These are phyloP conservation scores for Perkinsus chesapeaki DNA, from an alignment of 169 alveolate species.

Conservation along the genomic window DNA sequence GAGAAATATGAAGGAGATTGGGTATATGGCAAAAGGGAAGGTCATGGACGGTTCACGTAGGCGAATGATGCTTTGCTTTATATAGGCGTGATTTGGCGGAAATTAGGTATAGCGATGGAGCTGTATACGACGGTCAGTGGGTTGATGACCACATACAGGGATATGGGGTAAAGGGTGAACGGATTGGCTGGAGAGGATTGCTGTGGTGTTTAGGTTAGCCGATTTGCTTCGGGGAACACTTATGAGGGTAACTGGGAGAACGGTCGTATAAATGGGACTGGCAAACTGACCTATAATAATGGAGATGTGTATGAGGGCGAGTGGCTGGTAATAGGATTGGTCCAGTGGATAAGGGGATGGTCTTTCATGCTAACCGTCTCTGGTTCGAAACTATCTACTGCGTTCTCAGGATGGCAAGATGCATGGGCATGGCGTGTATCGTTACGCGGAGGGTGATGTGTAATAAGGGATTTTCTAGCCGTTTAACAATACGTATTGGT, in stretches of 20 bases:
- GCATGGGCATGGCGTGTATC: conserved; percentile 86
- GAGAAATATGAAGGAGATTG: conserved; percentile 92
- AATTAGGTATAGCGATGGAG: conserved; percentile 78
- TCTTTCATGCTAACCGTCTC: not conserved
- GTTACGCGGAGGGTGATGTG: conserved; percentile 85
- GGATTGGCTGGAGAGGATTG: not conserved
- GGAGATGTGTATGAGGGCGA: conserved; percentile 92
- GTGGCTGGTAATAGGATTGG: conserved; percentile 53
- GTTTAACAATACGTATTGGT: too few species aligned
- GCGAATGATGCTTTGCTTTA: not conserved
- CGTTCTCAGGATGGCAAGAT: conserved; percentile 69
- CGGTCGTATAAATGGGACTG: conserved; percentile 83
- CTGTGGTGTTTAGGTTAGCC: not conserved
- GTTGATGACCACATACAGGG: conserved; percentile 85
- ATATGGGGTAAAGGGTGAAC: conserved; percentile 52
- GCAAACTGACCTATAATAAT: conserved; percentile 75
- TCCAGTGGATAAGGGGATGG: not conserved
- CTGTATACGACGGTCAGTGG: conserved; percentile 91
- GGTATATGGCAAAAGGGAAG: conserved; percentile 87
- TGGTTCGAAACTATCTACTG: not conserved
- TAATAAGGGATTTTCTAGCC: conserved; percentile 63
- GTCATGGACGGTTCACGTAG: conserved; percentile 71
- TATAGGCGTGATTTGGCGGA: not conserved
- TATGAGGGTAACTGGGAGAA: conserved; percentile 80
- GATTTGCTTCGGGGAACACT: not conserved